phyloP scores from a whole-genome alignment of 2,329 filamentous ascomycete species.

The Myriosclerotinia scirpicola region DNA sequence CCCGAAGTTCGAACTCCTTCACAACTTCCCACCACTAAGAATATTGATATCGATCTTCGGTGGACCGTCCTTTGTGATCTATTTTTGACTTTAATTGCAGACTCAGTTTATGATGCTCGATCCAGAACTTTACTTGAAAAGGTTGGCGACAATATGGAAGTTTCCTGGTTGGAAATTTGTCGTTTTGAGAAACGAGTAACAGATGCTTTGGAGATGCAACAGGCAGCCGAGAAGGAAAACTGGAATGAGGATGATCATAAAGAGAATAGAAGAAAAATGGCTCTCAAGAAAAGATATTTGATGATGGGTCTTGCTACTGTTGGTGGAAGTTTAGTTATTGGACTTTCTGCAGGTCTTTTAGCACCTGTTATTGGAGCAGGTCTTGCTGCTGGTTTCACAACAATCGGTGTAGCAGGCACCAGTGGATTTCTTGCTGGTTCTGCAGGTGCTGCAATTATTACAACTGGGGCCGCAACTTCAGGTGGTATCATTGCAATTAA shows the following conservation, averaged over 20 bases:
- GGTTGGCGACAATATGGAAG: constrained; percentile 76
- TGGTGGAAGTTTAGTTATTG: constrained; percentile 91
- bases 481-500: constrained; percentile 83
- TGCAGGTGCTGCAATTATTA: constrained; percentile 91
- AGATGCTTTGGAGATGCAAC: constrained; percentile 96
- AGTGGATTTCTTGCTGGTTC: constrained; percentile 86
- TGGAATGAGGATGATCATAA: constrained; percentile 98
- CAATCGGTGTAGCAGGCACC: constrained; percentile 89
- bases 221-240: constrained; percentile 88
- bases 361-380: constrained; percentile 94
- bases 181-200: constrained; percentile 96
- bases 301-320: constrained; percentile 98
- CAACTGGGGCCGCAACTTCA: constrained; percentile 80
- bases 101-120: constrained; percentile 87
- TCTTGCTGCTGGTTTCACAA: constrained; percentile 90
- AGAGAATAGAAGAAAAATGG: constrained; percentile 77
- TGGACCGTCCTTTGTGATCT: constrained; percentile 98
- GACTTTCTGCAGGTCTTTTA: constrained; percentile 85
- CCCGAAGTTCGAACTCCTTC: constrained; percentile 80
- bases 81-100: constrained; percentile 94
- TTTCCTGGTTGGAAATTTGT: constrained; percentile 90
- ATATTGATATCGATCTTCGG: constrained; percentile 90
- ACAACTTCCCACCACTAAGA: constrained; percentile 75
- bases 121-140: constrained; percentile 81
- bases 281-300: constrained; percentile 79